Conservation (phyloP, 148 eudicot species). For the Nepenthes gracilis region DNA sequence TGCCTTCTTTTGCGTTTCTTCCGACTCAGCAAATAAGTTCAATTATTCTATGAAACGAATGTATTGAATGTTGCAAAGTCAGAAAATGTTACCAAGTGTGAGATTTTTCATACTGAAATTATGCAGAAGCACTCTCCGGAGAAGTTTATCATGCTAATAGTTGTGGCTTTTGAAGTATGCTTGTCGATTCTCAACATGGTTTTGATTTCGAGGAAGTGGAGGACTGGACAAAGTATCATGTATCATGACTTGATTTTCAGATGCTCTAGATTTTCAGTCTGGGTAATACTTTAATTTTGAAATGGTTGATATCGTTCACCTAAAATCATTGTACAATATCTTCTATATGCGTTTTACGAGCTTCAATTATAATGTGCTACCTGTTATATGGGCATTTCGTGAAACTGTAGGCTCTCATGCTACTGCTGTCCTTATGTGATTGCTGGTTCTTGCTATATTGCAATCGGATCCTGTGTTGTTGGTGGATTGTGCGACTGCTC, state of each 20-base stretch:
- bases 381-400: not conserved
- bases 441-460: conserved; percentile 28
- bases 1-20: too few species aligned
- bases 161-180: conserved; percentile 37
- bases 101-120: not conserved
- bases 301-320: not conserved
- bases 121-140: conserved; percentile 24
- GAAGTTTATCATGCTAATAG: conserved; percentile 25
- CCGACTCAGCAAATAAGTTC: too few species aligned
- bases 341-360: not conserved
- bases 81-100: not conserved
- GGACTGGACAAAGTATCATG: conserved; percentile 8
- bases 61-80: not conserved
- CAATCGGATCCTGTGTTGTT: conserved; percentile 32
- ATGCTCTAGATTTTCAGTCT: conserved; percentile 38
- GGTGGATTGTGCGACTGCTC: conserved; percentile 56
- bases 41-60: too few species aligned
- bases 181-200: conserved; percentile 29
- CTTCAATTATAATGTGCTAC: not conserved
- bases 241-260: conserved; percentile 41
- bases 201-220: conserved; percentile 17
- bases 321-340: not conserved
- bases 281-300: conserved; percentile 33
- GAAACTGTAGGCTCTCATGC: conserved; percentile 25
- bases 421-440: conserved; percentile 26